Percentiles rank a stretch among this genome's conserved stretches.
Conservation (phyloP, 495 filamentous ascomycete genomes). For the Lichina pygmaea region DNA sequence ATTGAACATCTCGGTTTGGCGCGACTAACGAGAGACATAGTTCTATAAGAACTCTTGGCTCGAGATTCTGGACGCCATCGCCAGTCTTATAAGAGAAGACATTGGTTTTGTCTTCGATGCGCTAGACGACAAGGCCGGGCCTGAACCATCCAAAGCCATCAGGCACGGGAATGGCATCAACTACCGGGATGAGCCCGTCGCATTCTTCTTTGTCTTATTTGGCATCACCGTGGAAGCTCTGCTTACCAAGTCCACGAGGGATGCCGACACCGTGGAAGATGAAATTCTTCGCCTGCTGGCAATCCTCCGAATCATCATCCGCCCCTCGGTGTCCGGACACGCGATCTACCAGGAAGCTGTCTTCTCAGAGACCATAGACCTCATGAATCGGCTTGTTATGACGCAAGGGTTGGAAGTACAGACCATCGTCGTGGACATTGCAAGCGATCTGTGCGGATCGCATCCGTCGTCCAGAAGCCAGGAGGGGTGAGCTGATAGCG, state of each 20-base stretch:
- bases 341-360: conserved; percentile 89
- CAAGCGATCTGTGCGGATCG: conserved; percentile 60
- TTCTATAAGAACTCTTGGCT: conserved; percentile 98
- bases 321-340: conserved; percentile 83
- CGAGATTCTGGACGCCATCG: conserved; percentile 88
- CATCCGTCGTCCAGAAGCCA: conserved; percentile 66
- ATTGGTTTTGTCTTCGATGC: conserved; percentile 95
- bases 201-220: conserved; percentile 97
- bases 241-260: conserved; percentile 46
- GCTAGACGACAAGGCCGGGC: conserved; percentile 56
- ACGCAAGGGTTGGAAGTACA: conserved; percentile 82
- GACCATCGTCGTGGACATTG: conserved; percentile 75
- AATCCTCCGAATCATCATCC: conserved; percentile 81
- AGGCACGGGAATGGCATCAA: conserved; percentile 47
- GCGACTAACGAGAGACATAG: conserved; percentile 9
- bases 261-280: conserved; percentile 40
- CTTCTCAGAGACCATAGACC: conserved; percentile 92
- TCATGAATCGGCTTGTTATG: conserved; percentile 73
- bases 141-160: conserved; percentile 23
- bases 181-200: conserved; percentile 90
- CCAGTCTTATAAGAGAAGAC: conserved; percentile 88
- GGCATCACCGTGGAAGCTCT: conserved; percentile 90
- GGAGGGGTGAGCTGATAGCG: conserved; percentile 15
- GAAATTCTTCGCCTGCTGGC: conserved; percentile 75
- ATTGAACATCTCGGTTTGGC: not conserved